Percentiles rank a stretch among this genome's conserved stretches.
Evolutionary conservation across 2,329 filamentous ascomycete species (phyloP).

Genomic region (Fonsecaea multimorphosa): DNA sequence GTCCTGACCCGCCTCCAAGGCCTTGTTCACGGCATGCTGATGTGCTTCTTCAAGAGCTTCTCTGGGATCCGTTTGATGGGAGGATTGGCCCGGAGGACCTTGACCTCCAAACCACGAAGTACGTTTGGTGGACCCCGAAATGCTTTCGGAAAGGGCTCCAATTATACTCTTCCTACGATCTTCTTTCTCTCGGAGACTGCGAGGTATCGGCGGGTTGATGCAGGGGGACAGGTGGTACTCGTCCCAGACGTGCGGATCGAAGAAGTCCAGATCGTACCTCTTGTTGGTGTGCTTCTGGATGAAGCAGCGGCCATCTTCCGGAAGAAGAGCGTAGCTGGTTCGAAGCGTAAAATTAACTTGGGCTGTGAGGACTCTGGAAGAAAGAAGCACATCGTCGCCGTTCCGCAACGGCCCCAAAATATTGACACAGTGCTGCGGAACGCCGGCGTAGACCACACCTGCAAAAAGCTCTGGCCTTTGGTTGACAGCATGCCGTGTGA

Average conservation of each 20-base stretch:
- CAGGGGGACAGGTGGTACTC: conserved; percentile 80
- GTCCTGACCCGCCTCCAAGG: conserved; percentile 37
- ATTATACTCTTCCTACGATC: conserved; percentile 51
- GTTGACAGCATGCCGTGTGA: conserved; percentile 88
- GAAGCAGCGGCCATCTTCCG: conserved; percentile 86
- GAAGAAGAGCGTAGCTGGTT: conserved; percentile 82
- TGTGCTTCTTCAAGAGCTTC: conserved; percentile 12
- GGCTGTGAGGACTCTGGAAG: conserved; percentile 85
- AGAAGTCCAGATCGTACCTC: conserved; percentile 83
- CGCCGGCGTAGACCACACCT: conserved; percentile 83
- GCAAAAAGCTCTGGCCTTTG: conserved; percentile 82
- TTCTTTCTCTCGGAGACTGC: conserved; percentile 36
- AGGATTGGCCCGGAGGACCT: conserved; percentile 5
- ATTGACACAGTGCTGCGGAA: conserved; percentile 85
- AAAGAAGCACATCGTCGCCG: conserved; percentile 89
- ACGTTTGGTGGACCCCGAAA: conserved; percentile 43
- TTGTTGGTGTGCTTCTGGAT: conserved; percentile 81
- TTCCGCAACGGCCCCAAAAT: conserved; percentile 88
- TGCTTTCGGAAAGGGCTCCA: conserved; percentile 55
- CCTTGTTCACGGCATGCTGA: conserved; percentile 43
- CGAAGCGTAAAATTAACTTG: conserved; percentile 92
- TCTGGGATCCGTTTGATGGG: background rate
- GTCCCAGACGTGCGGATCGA: conserved; percentile 78
- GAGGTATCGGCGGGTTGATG: conserved; percentile 70
- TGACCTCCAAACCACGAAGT: conserved; percentile 26